Evolutionary conservation across 1,284 basidiomycete species (phyloP), one percentile per base, ranked within the genome.

Genomic region (Trichosporon sp.): DNA sequence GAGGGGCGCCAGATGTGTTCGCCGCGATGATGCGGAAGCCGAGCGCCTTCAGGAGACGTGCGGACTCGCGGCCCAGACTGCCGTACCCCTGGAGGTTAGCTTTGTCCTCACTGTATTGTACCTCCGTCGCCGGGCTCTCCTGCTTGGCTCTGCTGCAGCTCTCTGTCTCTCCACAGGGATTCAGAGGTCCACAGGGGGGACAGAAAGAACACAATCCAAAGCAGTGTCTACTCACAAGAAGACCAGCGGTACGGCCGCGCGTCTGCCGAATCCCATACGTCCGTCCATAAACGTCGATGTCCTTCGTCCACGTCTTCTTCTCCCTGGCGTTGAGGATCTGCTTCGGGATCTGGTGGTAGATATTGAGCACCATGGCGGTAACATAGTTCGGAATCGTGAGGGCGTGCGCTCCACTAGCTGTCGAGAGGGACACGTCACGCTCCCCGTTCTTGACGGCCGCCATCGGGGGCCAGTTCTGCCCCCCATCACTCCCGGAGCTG

Each of bases 331-430:
- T 35, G 75, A 80, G 75, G 37, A 68, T 70, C 8, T 78, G 79
- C 16, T 68, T 70, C 4, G 76, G 78, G 4, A 82, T 70, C 71
- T 80, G 78, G 51, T 83, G 80, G 40, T 77, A 78, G 35, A 83
- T 71, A 19, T 65, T 71, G 59, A 84, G 76, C 2, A 76, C 67
- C 70, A 75, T 79, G 2, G 68, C 79, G 1, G 80, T 76, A 16
- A 80, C 80, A 68, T 79, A 84, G 19, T 77, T 77, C 7, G 82
- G 81, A 35, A 84, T 83, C 59, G 71, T 76, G 14, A 81, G 68
- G 1, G 80, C 82, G 72, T 84, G 82, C 7, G 79, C 80, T 4
- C 82, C 83, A 63, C 74, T 76, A 11, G 81, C 81, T 8, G 79
- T 80, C 8, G 72, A 70, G 21, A 83, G 71, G 5, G 76, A 78